Evolutionary conservation across 805 yeast species (phyloP).

Genomic region (Vanderwaltozyma polyspora): DNA sequence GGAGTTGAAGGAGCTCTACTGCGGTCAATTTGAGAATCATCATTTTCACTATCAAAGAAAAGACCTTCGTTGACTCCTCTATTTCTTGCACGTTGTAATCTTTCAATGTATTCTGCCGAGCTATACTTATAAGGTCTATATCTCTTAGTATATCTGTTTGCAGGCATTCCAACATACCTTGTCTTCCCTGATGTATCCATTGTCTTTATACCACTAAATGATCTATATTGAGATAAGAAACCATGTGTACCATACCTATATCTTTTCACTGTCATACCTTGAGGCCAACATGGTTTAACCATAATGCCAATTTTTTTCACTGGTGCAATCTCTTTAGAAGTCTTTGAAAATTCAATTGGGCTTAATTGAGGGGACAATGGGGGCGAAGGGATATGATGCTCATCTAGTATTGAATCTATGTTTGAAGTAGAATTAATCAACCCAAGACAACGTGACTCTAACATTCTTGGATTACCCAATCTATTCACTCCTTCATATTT

Average conservation of each 20-base stretch:
- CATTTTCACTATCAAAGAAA: constrained; percentile 3
- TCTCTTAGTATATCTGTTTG: neutral
- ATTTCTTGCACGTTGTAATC: neutral
- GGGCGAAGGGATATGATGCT: constrained; percentile 24
- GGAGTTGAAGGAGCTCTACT: constrained; percentile 15
- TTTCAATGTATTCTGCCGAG: neutral
- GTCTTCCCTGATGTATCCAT: neutral
- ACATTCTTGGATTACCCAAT: neutral
- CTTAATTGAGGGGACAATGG: constrained; percentile 21
- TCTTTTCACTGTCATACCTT: constrained; percentile 9
- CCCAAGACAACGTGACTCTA: no score
- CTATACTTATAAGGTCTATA: neutral
- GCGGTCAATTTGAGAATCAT: neutral
- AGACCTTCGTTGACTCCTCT: neutral
- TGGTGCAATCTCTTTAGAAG: neutral
- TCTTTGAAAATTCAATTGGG: neutral
- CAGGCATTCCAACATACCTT: neutral
- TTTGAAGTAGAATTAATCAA: constrained; percentile 1
- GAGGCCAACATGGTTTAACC: constrained; percentile 15
- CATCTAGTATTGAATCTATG: constrained; percentile 14
- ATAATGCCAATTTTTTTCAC: constrained; percentile 5
- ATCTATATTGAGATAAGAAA: constrained; percentile 17
- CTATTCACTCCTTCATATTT: neutral
- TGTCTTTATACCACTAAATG: constrained; percentile 4
- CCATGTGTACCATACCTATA: constrained; percentile 10